Conservation (phyloP, 768 basidiomycete genomes). For the Amanita molliuscula region DNA sequence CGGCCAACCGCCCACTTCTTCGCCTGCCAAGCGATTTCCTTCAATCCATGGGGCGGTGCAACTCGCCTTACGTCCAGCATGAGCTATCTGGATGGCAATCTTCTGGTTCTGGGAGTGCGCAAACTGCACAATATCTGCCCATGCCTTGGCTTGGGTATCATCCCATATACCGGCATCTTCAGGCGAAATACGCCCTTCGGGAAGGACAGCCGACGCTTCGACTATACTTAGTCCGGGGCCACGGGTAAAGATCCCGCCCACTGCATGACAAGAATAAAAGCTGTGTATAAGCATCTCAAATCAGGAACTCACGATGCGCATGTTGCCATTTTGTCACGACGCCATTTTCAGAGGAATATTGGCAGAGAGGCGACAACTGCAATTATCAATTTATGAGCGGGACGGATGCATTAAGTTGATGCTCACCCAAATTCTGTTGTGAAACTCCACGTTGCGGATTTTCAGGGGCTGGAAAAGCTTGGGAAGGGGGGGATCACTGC, state of each 20-base stretch:
- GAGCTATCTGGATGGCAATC: conserved; percentile 65
- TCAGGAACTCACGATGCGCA: conserved; percentile 43
- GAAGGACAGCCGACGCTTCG: conserved; percentile 58
- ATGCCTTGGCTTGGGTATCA: conserved; percentile 39
- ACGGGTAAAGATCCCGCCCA: conserved; percentile 42
- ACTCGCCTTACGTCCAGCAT: conserved; percentile 71
- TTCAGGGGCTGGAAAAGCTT: conserved; percentile 44
- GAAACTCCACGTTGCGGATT: conserved; percentile 41
- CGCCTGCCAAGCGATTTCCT: conserved; percentile 21
- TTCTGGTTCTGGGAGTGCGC: conserved; percentile 64
- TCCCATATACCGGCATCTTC: conserved; percentile 57
- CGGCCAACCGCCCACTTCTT: conserved; percentile 38
- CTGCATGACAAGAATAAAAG: conserved; percentile 12
- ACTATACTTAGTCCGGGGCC: conserved; percentile 48
- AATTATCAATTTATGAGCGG: neutral
- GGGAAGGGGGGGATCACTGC: neutral
- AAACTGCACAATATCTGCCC: conserved; percentile 50
- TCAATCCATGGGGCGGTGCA: conserved; percentile 52
- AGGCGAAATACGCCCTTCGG: conserved; percentile 57
- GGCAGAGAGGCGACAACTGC: conserved; percentile 46
- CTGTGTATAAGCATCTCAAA: conserved; percentile 13
- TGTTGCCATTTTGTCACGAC: conserved; percentile 44
- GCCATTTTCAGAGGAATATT: conserved; percentile 50
- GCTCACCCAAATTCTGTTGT: conserved; percentile 45
- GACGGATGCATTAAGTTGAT: neutral